These are phyloP conservation scores for Tolypocladium tundrense DNA, from an alignment of 2,329 filamentous ascomycete genomes.

Conservation along the genomic window DNA sequence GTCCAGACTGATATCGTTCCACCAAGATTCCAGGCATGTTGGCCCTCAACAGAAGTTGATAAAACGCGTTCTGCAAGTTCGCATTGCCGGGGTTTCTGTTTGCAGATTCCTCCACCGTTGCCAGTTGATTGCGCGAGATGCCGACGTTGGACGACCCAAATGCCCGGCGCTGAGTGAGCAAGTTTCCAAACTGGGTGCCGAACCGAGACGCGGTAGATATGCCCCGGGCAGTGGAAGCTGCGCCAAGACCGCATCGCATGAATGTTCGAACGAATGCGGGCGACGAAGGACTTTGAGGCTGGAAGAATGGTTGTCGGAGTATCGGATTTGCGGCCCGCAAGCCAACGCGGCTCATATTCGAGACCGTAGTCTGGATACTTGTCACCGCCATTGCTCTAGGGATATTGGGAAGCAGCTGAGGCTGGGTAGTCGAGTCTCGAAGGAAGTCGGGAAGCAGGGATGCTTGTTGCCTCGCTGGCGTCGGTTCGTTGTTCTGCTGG, in stretches of 20 bases:
- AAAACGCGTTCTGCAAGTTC: conserved; percentile 85
- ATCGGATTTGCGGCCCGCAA: conserved; percentile 17
- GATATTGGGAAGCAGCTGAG: not conserved
- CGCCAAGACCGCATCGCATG: conserved; percentile 12
- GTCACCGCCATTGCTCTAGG: conserved; percentile 4
- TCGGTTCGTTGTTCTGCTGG: conserved; percentile 2
- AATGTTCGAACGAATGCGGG: conserved; percentile 14
- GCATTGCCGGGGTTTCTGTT: conserved; percentile 87
- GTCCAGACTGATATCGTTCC: conserved; percentile 77
- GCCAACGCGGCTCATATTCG: conserved; percentile 16
- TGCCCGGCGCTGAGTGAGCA: conserved; percentile 15
- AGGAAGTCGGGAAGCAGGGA: conserved; percentile 17
- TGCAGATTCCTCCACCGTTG: conserved; percentile 79
- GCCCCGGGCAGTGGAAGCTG: conserved; percentile 9
- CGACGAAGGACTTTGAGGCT: conserved; percentile 7
- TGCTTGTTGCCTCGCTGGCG: conserved; percentile 7
- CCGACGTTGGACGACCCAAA: conserved; percentile 34
- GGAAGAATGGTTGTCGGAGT: conserved; percentile 15
- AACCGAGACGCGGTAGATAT: conserved; percentile 6
- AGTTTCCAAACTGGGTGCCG: not conserved
- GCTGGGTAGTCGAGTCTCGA: conserved; percentile 9
- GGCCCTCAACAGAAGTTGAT: conserved; percentile 78
- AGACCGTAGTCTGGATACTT: conserved; percentile 10
- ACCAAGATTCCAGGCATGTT: conserved; percentile 91
- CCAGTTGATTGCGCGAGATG: conserved; percentile 57